Conservation (phyloP, 495 filamentous ascomycete genomes). For the Ramalina intermedia region DNA sequence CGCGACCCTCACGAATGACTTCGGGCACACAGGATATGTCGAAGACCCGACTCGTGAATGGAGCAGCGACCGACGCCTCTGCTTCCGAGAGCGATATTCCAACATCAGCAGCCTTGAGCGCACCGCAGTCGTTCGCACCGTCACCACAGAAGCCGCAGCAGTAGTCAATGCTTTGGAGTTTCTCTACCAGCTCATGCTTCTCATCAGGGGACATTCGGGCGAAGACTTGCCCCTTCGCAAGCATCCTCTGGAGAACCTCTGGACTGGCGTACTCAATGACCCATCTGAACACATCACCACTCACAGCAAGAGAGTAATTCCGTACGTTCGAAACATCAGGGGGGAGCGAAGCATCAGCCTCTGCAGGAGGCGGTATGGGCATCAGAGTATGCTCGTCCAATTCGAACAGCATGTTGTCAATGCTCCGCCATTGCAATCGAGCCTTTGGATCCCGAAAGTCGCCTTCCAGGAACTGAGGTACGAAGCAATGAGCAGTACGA, state of each 20-base stretch:
- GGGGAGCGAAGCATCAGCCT: constrained; percentile 68
- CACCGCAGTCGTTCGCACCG: constrained; percentile 96
- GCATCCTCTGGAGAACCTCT: constrained; percentile 65
- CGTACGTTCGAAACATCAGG: constrained; percentile 63
- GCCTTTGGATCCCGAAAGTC: constrained; percentile 52
- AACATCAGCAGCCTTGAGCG: constrained; percentile 93
- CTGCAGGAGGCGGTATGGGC: constrained; percentile 52
- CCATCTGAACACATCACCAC: constrained; percentile 93
- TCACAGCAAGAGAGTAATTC: constrained; percentile 79
- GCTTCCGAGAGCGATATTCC: constrained; percentile 98
- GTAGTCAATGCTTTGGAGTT: constrained; percentile 91
- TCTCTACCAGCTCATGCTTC: constrained; percentile 96
- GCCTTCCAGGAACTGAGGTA: constrained; percentile 77
- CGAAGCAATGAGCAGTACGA: constrained; percentile 70
- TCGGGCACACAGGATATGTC: constrained; percentile 95
- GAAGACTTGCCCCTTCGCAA: constrained; percentile 85
- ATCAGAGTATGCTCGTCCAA: constrained; percentile 66
- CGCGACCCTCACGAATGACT: constrained; percentile 84
- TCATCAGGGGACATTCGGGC: constrained; percentile 98
- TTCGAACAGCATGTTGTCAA: constrained; percentile 62
- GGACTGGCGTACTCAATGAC: constrained; percentile 78
- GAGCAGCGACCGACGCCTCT: constrained; percentile 93
- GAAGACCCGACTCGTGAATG: constrained; percentile 90
- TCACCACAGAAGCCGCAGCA: constrained; percentile 95
- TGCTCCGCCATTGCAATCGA: constrained; percentile 75